Percentiles rank a stretch among this genome's conserved stretches.
These are phyloP conservation scores for Aspergillus sp. DNA, from an alignment of 2,329 filamentous ascomycete genomes.

Conservation along the genomic window DNA sequence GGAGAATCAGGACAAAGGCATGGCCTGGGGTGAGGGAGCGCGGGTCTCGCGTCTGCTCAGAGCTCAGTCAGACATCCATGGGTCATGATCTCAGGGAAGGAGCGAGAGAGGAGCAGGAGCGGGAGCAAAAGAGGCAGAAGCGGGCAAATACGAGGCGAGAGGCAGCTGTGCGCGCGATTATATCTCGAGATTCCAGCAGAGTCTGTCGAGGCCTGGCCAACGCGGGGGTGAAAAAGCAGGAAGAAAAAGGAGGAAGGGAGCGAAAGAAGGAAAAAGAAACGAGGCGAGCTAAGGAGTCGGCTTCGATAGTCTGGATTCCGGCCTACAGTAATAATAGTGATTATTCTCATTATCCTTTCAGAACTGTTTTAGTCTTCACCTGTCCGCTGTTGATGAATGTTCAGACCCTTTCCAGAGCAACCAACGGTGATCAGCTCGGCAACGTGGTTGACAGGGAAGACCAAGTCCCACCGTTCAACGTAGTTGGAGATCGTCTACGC, in stretches of 20 bases:
- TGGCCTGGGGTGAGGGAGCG: conserved; percentile 3
- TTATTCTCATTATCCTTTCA: neutral
- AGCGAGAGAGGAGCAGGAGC: neutral
- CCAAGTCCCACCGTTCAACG: conserved; percentile 18
- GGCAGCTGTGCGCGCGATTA: conserved; percentile 7
- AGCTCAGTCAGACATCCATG: conserved; percentile 7
- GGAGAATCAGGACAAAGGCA: conserved; percentile 16
- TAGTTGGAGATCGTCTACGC: conserved; percentile 8
- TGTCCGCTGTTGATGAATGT: neutral
- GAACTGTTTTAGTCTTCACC: neutral
- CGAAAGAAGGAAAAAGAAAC: conserved; percentile 17
- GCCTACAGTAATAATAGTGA: neutral
- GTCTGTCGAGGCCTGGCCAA: conserved; percentile 24
- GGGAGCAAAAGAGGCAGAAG: conserved; percentile 4
- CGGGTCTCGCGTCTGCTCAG: neutral
- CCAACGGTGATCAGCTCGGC: conserved; percentile 24
- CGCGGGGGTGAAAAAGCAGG: conserved; percentile 24
- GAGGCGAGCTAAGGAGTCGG: conserved; percentile 11
- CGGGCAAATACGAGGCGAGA: conserved; percentile 3
- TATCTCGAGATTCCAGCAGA: neutral
- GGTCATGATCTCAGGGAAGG: neutral
- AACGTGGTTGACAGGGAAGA: conserved; percentile 33
- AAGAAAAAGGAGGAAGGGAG: conserved; percentile 1
- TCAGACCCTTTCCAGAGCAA: neutral
- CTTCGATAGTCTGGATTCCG: neutral